phyloP scores from a whole-genome alignment of 2,329 filamentous ascomycete species.

The Paecilomyces variotii region DNA sequence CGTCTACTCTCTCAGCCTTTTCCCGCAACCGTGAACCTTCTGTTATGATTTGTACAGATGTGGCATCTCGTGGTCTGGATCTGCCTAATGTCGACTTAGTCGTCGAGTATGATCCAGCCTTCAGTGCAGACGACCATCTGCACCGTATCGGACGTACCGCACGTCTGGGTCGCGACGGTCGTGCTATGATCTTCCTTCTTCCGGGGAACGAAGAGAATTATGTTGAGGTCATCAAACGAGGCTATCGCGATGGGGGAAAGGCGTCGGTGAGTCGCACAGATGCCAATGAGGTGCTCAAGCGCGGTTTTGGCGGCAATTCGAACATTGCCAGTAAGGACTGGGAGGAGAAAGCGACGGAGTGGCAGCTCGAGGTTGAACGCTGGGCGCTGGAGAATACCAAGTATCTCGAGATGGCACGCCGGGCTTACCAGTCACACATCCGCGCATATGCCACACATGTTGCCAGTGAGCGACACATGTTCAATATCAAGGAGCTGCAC shows the following conservation, averaged over 20 bases:
- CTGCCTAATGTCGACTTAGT: slow-evolving; percentile 91
- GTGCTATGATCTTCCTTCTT: slow-evolving; percentile 80
- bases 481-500: slow-evolving; percentile 87
- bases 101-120: slow-evolving; percentile 92
- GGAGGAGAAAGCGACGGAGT: slow-evolving; percentile 60
- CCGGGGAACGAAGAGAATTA: slow-evolving; percentile 92
- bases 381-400: slow-evolving; percentile 58
- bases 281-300: slow-evolving; percentile 59
- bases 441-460: slow-evolving; percentile 92
- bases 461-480: slow-evolving; percentile 72
- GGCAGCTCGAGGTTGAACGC: slow-evolving; percentile 58
- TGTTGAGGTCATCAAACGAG: slow-evolving; percentile 65
- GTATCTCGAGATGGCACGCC: slow-evolving; percentile 70
- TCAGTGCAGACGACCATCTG: slow-evolving; percentile 85
- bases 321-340: slow-evolving; percentile 44
- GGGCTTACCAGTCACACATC: slow-evolving; percentile 86
- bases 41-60: slow-evolving; percentile 87
- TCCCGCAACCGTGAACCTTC: slow-evolving; percentile 64
- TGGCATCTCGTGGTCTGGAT: slow-evolving; percentile 90
- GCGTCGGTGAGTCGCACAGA: slow-evolving; percentile 52
- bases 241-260: slow-evolving; percentile 56
- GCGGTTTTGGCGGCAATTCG: slow-evolving; percentile 49
- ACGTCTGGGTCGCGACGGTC: slow-evolving; percentile 79
- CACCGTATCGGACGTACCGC: slow-evolving; percentile 93
- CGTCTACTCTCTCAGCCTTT: slow-evolving; percentile 76